These are phyloP conservation scores for Aspergillus fumigatiaffinis DNA, from an alignment of 2,329 filamentous ascomycete species.

Conservation along the genomic window DNA sequence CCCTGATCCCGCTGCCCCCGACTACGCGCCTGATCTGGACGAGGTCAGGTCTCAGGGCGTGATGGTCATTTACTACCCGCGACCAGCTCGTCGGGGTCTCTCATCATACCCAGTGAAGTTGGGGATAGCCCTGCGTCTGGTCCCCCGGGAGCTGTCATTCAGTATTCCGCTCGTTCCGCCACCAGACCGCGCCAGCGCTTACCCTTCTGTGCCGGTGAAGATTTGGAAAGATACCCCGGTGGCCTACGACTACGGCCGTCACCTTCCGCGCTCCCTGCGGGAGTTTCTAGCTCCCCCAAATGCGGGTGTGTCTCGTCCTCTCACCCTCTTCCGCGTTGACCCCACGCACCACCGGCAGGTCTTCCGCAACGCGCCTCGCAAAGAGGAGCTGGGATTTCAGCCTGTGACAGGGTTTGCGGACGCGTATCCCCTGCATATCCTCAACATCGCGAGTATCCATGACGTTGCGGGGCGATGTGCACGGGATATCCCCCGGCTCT, in stretches of 20 bases:
- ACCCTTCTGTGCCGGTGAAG: constrained; percentile 44
- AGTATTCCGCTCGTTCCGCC: constrained; percentile 52
- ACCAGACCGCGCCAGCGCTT: constrained; percentile 37
- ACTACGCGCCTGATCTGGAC: constrained; percentile 42
- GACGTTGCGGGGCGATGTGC: constrained; percentile 46
- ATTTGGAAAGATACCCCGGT: constrained; percentile 55
- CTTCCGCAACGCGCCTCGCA: constrained; percentile 51
- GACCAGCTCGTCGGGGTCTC: constrained; percentile 8
- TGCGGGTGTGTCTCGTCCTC: constrained; percentile 33
- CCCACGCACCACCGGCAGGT: constrained; percentile 45
- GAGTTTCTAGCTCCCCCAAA: constrained; percentile 38
- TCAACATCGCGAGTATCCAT: constrained; percentile 52
- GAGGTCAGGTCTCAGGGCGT: constrained; percentile 52
- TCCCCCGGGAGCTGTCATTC: constrained; percentile 43
- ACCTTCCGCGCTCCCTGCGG: constrained; percentile 47
- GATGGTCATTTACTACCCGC: constrained; percentile 49
- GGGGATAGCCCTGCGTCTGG: constrained; percentile 26
- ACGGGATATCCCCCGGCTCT: constrained; percentile 40
- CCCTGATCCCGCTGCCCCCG: constrained; percentile 44
- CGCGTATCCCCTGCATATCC: constrained; percentile 55
- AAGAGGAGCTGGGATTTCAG: constrained; percentile 50
- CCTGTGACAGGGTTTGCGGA: constrained; percentile 55
- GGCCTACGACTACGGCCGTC: constrained; percentile 35
- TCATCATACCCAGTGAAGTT: constrained; percentile 18
- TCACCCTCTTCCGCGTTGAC: constrained; percentile 54